Conservation (phyloP, 1,139 yeast species). For the Hanseniaspora uvarum region DNA sequence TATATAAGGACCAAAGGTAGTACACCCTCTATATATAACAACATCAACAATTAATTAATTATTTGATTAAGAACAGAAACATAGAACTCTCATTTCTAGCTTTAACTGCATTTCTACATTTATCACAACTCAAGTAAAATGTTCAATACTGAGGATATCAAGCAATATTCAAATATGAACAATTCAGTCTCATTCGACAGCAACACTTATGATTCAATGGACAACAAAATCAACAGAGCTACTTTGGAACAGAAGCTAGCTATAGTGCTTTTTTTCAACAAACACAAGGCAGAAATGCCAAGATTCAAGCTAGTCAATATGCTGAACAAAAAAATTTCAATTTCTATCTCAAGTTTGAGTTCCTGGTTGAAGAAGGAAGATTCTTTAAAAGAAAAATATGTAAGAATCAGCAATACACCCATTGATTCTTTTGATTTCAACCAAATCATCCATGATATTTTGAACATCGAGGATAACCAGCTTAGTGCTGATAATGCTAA, state of each 20-base stretch:
- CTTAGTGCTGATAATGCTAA: neutral
- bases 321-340: constrained; percentile 18
- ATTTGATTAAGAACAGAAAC: no score
- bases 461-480: neutral
- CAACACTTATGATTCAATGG: neutral
- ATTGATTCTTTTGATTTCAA: constrained; percentile 9
- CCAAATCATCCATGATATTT: constrained; percentile 12
- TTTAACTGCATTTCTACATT: no score
- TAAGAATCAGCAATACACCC: neutral
- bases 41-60: no score
- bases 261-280: constrained; percentile 17
- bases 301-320: constrained; percentile 18
- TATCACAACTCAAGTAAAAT: no score
- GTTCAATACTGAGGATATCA: neutral
- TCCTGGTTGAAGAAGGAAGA: constrained; percentile 19
- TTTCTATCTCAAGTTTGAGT: constrained; percentile 19
- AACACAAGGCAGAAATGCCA: constrained; percentile 15
- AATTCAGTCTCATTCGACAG: neutral
- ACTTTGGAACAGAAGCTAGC: constrained; percentile 19
- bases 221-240: constrained; percentile 18
- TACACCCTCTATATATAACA: no score
- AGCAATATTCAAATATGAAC: neutral
- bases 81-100: no score
- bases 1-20: no score
- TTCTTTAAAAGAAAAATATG: constrained; percentile 13